A percentile compares a stretch with the other conserved stretches of the same genome.
Conservation (phyloP, 768 basidiomycete species). For the Lentinus brumalis region DNA sequence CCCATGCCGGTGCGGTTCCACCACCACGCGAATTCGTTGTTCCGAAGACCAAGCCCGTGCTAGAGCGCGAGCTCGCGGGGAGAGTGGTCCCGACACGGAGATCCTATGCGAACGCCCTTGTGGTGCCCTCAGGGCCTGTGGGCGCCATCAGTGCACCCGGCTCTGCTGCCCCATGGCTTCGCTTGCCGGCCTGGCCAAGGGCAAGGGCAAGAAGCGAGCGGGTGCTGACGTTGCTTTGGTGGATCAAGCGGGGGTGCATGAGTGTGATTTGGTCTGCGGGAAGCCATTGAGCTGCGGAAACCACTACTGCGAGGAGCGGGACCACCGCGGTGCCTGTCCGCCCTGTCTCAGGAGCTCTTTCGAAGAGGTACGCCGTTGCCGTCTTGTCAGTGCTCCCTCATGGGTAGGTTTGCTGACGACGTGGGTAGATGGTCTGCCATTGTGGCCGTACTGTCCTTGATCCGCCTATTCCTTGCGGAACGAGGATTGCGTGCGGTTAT, state of each 20-base stretch:
- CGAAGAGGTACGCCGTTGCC: constrained; percentile 73
- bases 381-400: neutral
- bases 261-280: constrained; percentile 81
- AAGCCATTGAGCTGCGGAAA: constrained; percentile 74
- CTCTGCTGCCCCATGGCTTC: constrained; percentile 88
- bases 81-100: constrained; percentile 41
- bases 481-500: constrained; percentile 72
- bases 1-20: constrained; percentile 87
- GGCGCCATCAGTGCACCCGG: constrained; percentile 82
- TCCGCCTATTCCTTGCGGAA: constrained; percentile 90
- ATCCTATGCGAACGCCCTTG: constrained; percentile 84
- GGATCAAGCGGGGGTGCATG: constrained; percentile 72
- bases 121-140: constrained; percentile 75
- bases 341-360: constrained; percentile 88
- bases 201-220: constrained; percentile 61
- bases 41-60: constrained; percentile 40
- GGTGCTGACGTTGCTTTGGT: constrained; percentile 42
- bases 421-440: constrained; percentile 64
- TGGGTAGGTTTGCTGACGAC: neutral
- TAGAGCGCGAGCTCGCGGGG: constrained; percentile 26
- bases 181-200: constrained; percentile 51
- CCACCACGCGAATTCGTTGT: constrained; percentile 59
- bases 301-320: constrained; percentile 75
- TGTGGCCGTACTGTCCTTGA: constrained; percentile 88
- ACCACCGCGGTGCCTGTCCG: constrained; percentile 83